Base-by-base conservation (phyloP, 805 yeast species). In the Blastobotrys attinorum region DNA sequence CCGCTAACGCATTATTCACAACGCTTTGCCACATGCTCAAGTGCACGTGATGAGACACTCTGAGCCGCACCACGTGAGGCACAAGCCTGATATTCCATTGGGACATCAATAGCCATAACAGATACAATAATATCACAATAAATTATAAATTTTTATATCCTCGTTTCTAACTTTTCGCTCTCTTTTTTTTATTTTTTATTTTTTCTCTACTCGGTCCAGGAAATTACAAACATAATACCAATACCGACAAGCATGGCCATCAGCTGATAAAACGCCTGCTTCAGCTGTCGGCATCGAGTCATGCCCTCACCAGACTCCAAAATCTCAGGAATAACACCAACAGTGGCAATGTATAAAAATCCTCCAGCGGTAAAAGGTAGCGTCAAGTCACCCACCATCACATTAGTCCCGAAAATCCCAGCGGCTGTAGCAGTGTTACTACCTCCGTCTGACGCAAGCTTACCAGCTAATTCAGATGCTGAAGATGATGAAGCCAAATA, bases 361-460 rank as follows among this genome's bases (percentile, higher is more conserved):
- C 85, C 84, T 48, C 90, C 92, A 1, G 88, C 83, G 0, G 88
- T 80, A 56, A 82, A 73, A 13, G 90, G 88, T 37, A 81, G 62
- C 11, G 81, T 71, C 43, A 74, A 57, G 47, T 77, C 84, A 10
- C 71, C 69, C 22, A 69, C 45, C 17, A 64, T 63, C 33, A 75
- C 80, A 15, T 70, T 58, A n/a, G 79, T 73, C 15, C 79, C 79
- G 48, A 71, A 66, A 3, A 70, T 45, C 1, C 77, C 77, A 13
- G 60, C 38, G 15, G 43, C 34, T 20, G 50, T 11, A 6, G 34
- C 22, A n/a, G n/a, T n/a, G n/a, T n/a, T n/a, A n/a, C n/a, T n/a
- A n/a, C n/a, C n/a, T 29, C 23, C 32, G 11, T 25, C 29, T 7
- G 29, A 8, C 7, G 29, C 29, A 11, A 11, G 11, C 10, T 7